These are phyloP conservation scores for Aquilaria yunnanensis DNA, from an alignment of 345 rosid genomes.

Conservation along the genomic window DNA sequence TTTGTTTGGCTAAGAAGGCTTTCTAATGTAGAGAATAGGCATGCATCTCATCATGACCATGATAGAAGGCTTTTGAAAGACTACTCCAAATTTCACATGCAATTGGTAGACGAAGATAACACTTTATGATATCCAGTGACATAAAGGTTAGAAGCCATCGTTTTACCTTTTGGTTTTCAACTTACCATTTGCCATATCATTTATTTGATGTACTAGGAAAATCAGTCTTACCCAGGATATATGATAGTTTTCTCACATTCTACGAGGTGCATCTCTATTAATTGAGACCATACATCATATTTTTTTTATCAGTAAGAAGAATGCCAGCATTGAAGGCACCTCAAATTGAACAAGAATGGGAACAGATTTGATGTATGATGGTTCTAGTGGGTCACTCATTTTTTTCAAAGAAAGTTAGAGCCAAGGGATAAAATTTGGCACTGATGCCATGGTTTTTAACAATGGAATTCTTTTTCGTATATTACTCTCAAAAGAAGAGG, in stretches of 20 bases:
- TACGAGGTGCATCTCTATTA: neutral
- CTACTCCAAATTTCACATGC: neutral
- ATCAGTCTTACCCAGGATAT: neutral
- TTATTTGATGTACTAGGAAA: neutral
- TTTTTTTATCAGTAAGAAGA: neutral
- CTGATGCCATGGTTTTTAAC: too few relatives aligned
- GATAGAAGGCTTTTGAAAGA: too few relatives aligned
- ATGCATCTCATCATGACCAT: too few relatives aligned
- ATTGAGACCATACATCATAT: neutral
- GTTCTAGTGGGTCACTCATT: too few relatives aligned
- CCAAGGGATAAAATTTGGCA: too few relatives aligned
- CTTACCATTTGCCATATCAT: neutral
- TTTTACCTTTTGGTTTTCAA: neutral
- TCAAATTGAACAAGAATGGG: too few relatives aligned
- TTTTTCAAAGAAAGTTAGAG: too few relatives aligned
- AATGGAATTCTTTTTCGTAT: too few relatives aligned
- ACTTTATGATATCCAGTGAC: neutral
- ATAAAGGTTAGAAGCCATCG: neutral
- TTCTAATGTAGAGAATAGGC: too few relatives aligned
- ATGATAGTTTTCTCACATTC: neutral
- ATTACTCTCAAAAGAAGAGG: too few relatives aligned
- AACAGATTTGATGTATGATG: too few relatives aligned
- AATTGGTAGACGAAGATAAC: neutral
- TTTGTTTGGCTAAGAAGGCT: too few relatives aligned
- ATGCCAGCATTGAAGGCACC: neutral